Evolutionary conservation across 75 land plant genomes (phyloP), one percentile per base, ranked within the genome.

Genomic region (Sequoia sempervirens): DNA sequence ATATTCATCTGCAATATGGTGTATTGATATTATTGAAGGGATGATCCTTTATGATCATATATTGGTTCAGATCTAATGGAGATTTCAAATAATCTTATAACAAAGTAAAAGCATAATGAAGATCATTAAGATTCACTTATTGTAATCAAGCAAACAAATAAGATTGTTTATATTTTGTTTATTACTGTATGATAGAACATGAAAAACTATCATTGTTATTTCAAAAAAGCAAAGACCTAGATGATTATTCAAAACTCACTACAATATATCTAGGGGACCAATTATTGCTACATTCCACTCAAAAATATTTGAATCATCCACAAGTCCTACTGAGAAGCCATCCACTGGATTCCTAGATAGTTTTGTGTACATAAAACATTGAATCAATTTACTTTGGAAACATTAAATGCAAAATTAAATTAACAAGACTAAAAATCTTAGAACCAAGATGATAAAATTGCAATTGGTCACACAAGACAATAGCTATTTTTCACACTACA

Each of bases 261-360:
- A 96, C 6, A 95, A 89, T 9, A 97, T 96, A 82, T 96, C 98
- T 23, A 95, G 95, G 26, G 98, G 98, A 4, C 98, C 98, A 84
- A 96, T 96, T 82, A 96, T 95, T 23, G 98, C 92, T 30, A 96
- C 98, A 76, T 90, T 90, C 98, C 98, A 96, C 84, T 96, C 98
- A 83, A 96, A 96, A 40, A 96, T 82, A 86, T 95, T 96, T 81
- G 87, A 87, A 82, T 96, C 98, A 73, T 96, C 98, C 28, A 95
- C 94, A 80, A 96, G 87, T 3, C 98, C 98, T 34, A 97, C 98
- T 3, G 94, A 92, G 85, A 96, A 96, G 26, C 98, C 98, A 86
- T 95, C 97, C 84, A 96, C 96, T 9, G 98, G 97, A 82, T 93
- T 84, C 85, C 93, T 93, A 38, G 89, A 83, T 36, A 96, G 90